Percentiles rank a stretch among this genome's conserved stretches.
These are phyloP conservation scores for Suaeda aralocaspica DNA, from an alignment of 148 eudicot genomes.

Conservation along the genomic window DNA sequence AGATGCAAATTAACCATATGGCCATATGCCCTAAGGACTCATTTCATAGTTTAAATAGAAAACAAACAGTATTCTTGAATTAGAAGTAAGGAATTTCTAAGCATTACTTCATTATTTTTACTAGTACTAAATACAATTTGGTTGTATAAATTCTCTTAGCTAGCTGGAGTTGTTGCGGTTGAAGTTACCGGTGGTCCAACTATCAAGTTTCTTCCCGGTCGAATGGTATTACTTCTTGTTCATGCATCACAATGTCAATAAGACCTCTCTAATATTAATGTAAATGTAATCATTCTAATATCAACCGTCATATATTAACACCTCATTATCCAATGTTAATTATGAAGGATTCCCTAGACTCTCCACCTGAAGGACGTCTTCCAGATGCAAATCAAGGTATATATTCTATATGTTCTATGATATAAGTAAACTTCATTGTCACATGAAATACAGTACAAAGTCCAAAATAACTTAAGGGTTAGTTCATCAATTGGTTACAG, in stretches of 20 bases:
- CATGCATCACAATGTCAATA: neutral
- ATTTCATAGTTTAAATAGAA: no score
- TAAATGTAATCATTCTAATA: neutral
- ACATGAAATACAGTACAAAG: no score
- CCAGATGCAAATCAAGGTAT: constrained; percentile 78
- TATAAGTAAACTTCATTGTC: no score
- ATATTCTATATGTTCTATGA: no score
- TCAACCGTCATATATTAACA: neutral
- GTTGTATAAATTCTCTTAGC: no score
- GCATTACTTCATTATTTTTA: no score
- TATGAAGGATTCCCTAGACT: constrained; percentile 46
- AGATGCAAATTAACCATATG: no score
- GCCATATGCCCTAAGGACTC: no score
- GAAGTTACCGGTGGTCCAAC: constrained; percentile 92
- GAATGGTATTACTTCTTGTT: constrained; percentile 42
- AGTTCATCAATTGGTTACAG: constrained; percentile 34
- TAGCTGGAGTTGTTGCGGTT: constrained; percentile 92
- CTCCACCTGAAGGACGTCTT: constrained; percentile 84
- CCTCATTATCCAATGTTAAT: neutral
- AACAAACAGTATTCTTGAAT: neutral
- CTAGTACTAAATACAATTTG: no score
- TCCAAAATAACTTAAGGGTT: no score
- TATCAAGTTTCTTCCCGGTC: constrained; percentile 68
- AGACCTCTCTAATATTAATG: neutral
- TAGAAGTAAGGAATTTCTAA: neutral